Evolutionary conservation across 1,139 yeast genomes (phyloP).

Genomic region (Yamadazyma songkhlaensis): DNA sequence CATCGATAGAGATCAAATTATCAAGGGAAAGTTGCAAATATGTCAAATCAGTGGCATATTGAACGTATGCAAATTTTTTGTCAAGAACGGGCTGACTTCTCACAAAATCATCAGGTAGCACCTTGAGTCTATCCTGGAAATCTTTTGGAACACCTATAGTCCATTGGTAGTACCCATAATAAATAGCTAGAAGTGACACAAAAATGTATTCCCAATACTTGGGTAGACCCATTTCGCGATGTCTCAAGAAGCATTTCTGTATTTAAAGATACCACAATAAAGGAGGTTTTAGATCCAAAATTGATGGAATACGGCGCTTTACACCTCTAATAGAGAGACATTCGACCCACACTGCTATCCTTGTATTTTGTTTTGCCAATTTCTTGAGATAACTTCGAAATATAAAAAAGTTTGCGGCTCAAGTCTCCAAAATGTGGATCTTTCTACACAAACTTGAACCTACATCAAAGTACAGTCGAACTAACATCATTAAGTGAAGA

Average conservation of each 20-base stretch:
- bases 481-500: too few relatives aligned
- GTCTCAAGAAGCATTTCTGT: neutral
- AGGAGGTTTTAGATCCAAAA: too few relatives aligned
- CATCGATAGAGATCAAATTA: slow-evolving; percentile 25
- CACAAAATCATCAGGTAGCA: slow-evolving; percentile 1
- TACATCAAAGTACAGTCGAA: too few relatives aligned
- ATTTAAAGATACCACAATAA: too few relatives aligned
- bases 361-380: too few relatives aligned
- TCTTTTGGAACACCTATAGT: neutral
- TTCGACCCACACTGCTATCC: too few relatives aligned
- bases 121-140: slow-evolving; percentile 4
- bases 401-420: too few relatives aligned
- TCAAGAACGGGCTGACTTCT: neutral
- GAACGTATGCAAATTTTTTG: slow-evolving; percentile 22
- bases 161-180: slow-evolving; percentile 4
- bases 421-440: too few relatives aligned
- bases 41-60: slow-evolving; percentile 34
- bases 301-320: too few relatives aligned
- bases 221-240: neutral
- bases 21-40: slow-evolving; percentile 33
- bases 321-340: too few relatives aligned
- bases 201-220: slow-evolving; percentile 8
- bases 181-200: slow-evolving; percentile 1
- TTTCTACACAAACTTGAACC: too few relatives aligned
- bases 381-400: too few relatives aligned